Base-by-base conservation (phyloP, 805 yeast genomes). In the Wickerhamiella kazuoi region DNA sequence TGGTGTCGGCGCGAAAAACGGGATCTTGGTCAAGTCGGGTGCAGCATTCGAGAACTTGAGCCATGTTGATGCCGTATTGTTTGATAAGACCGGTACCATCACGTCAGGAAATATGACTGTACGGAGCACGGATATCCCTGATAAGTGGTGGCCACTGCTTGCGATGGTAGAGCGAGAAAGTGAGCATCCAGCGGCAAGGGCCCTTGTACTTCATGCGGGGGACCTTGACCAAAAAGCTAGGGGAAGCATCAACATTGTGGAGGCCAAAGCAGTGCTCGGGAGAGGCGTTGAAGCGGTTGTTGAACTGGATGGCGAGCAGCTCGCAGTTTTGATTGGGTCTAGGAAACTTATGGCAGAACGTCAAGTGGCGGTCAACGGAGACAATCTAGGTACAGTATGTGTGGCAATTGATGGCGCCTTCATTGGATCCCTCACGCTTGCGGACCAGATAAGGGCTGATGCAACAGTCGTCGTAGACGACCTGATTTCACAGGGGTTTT, bases 41-140 rank as follows among this genome's bases (percentile, higher is more conserved):
- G 93, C 79, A 38, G 72, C 80, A 14, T 67, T 90, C 44, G 97
- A 90, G 53, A 67, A 62, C 41, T 76, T 90, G 6, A 71, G 72
- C 50, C 60, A 67, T 16, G 64, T 82, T 30, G 69, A 74, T 45
- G 67, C 72, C 11, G 72, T 83, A 21, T 64, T 90, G 23, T 87
- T 90, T 56, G 98, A 90, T 60, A 90, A 90, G 59, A 90, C 99
- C 0, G 98, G 98, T 2, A 90, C 98, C 0, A 63, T 90, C 34
- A 93, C 99, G 0, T 64, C 77, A 0, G 98, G 98, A 13, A 63
- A 69, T 33, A 79, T 90, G 90, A 58, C 50, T 2, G 70, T 69
- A 2, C 50, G 52, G 13, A 31, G 47, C 16, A 35, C 45, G 4
- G 36, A 44, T 4, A 37, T 48, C 3, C 44, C 46, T 8, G 46